Conservation (phyloP, 176 grass and related monocot genomes). For the Puccinellia tenuiflora region DNA sequence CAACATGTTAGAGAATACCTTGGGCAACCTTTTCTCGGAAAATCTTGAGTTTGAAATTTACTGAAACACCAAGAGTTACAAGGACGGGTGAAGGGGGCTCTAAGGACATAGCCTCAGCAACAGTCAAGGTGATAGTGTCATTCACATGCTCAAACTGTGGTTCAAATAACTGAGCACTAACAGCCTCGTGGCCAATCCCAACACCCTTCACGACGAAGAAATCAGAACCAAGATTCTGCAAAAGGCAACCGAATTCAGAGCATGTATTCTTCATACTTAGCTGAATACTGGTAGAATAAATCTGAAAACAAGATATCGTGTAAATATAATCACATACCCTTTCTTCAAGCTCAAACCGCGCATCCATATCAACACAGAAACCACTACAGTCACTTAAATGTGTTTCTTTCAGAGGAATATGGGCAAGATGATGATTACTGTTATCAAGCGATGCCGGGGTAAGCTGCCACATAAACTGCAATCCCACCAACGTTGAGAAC, state of each 20-base stretch:
- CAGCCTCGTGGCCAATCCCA: constrained; percentile 83
- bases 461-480: constrained; percentile 88
- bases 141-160: constrained; percentile 76
- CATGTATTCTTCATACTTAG: constrained; percentile 19
- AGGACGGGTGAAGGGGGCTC: constrained; percentile 90
- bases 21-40: constrained; percentile 72
- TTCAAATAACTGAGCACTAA: constrained; percentile 73
- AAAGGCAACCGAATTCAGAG: constrained; percentile 20
- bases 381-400: constrained; percentile 87
- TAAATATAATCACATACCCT: constrained; percentile 44
- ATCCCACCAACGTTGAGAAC: constrained; percentile 81
- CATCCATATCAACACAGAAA: constrained; percentile 84
- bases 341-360: constrained; percentile 85
- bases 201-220: constrained; percentile 85
- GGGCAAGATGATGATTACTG: constrained; percentile 66
- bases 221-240: constrained; percentile 81
- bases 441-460: constrained; percentile 45
- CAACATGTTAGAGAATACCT: constrained; percentile 41
- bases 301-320: constrained; percentile 12
- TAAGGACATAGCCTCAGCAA: constrained; percentile 94
- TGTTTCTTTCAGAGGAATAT: constrained; percentile 94
- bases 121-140: constrained; percentile 73
- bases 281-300: neutral
- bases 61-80: constrained; percentile 70
- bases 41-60: constrained; percentile 70